These are phyloP conservation scores for Solanum gandarillasii DNA, from an alignment of 257 asterid species.

Conservation along the genomic window DNA sequence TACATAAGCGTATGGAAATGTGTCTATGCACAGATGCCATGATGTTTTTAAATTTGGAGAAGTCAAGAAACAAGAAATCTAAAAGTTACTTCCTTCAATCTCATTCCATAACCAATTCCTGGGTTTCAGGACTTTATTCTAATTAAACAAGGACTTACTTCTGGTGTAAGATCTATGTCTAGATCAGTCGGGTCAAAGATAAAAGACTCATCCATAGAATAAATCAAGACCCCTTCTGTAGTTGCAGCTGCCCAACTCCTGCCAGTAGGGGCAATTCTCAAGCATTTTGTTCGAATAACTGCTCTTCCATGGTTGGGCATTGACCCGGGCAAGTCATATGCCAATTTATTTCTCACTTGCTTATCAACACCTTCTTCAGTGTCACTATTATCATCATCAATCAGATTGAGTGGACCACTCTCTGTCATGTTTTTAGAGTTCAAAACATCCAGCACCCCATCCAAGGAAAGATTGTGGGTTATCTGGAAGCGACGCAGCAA, in stretches of 20 bases:
- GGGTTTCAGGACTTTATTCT: background rate
- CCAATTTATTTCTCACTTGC: slow-evolving; percentile 52
- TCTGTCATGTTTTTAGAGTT: slow-evolving; percentile 95
- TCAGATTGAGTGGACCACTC: slow-evolving; percentile 84
- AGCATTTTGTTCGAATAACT: slow-evolving; percentile 68
- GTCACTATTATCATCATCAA: slow-evolving; percentile 80
- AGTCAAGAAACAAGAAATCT: background rate
- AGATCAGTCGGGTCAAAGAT: slow-evolving; percentile 98
- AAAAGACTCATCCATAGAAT: slow-evolving; percentile 86
- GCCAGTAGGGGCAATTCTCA: slow-evolving; percentile 95
- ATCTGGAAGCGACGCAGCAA: slow-evolving; percentile 80
- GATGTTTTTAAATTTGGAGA: background rate
- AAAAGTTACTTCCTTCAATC: background rate
- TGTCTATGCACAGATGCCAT: background rate
- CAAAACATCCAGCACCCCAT: slow-evolving; percentile 88
- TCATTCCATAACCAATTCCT: background rate
- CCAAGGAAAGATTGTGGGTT: slow-evolving; percentile 75
- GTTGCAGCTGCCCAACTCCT: slow-evolving; percentile 99
- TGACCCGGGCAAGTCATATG: slow-evolving; percentile 88
- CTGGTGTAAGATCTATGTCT: slow-evolving; percentile 94
- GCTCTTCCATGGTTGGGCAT: slow-evolving; percentile 89
- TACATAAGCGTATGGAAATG: background rate
- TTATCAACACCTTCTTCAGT: slow-evolving; percentile 78
- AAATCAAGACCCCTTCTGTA: slow-evolving; percentile 85
- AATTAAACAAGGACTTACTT: slow-evolving; percentile 32